Evolutionary conservation across 352 stramenopile species (phyloP).

Genomic region (Labyrinthula sp.): DNA sequence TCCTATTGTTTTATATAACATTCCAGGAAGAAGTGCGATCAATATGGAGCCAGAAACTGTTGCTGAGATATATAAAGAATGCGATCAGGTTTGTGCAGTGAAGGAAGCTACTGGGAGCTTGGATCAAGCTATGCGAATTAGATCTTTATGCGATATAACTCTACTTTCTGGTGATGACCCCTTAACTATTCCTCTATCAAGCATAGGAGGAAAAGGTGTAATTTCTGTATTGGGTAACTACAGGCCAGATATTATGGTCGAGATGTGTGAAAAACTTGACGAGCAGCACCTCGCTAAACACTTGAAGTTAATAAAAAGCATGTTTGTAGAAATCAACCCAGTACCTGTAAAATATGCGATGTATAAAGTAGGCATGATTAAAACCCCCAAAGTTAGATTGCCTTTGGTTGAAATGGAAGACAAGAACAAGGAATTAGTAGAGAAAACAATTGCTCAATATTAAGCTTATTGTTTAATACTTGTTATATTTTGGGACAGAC

Average conservation of each 20-base stretch:
- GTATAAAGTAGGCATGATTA: constrained; percentile 58
- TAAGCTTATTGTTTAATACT: no score
- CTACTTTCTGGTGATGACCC: constrained; percentile 69
- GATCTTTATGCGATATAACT: constrained; percentile 60
- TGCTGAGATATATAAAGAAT: constrained; percentile 38
- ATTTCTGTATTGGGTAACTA: constrained; percentile 67
- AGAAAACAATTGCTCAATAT: no score
- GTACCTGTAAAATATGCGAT: constrained; percentile 61
- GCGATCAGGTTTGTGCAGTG: constrained; percentile 60
- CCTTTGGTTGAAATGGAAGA: constrained; percentile 49
- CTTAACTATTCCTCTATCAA: constrained; percentile 61
- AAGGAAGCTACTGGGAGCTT: constrained; percentile 67
- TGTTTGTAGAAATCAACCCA: constrained; percentile 67
- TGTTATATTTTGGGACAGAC: no score
- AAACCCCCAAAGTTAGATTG: constrained; percentile 42
- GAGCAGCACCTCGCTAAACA: constrained; percentile 53
- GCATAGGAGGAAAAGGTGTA: constrained; percentile 57
- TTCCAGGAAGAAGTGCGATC: constrained; percentile 59
- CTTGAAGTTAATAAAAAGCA: constrained; percentile 63
- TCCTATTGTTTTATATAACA: constrained; percentile 70
- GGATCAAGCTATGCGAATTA: constrained; percentile 61
- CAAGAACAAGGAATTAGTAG: constrained; percentile 29
- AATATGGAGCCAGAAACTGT: constrained; percentile 59
- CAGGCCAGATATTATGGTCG: constrained; percentile 56
- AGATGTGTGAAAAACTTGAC: constrained; percentile 49